Evolutionary conservation across 805 yeast genomes (phyloP), one percentile per base, ranked within the genome.

Genomic region (Blastobotrys peoriensis): DNA sequence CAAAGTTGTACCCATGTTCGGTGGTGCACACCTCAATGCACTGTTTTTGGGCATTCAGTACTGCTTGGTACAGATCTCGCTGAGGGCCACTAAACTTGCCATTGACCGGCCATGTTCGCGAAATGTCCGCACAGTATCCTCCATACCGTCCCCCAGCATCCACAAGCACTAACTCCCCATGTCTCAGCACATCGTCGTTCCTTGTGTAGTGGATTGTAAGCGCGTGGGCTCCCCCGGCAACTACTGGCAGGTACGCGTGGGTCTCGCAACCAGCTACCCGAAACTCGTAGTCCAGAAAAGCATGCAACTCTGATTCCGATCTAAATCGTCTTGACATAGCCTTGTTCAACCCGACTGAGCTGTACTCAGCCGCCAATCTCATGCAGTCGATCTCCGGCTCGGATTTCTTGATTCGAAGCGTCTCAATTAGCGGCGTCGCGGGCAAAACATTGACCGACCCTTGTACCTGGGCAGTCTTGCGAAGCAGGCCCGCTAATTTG

Each of bases 131-230:
- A 59, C 95, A 81, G 63, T 93, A 93, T 1, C 97, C 97, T 34
- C 98, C 98, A 36, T 83, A 62, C 40, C 84, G 75, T 3, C 98
- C 99, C 1, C 95, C 94, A 3, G 98, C 98, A 64, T 93, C 99
- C 2, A 93, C 88, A 22, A 93, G 75, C 5, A 88, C 96, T 71
- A 86, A 66, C 50, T 91, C 97, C 51, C 81, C 87, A 36, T 76
- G 74, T 46, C 75, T 75, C 50, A 93, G 71, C 9, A 83, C 64
- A 58, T 86, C 95, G 63, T 93, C 95, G 58, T 93, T 93, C 47
- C 95, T 71, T 0, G 96, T 89, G 62, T 93, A 93, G 64, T 93
- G 99, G 48, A 93, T 91, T 33, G 91, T 85, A 33, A 93, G 66
- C 0, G 97, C 87, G 61, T 93, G 89, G 22, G 75, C 67, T 1